Evolutionary conservation across 805 yeast species (phyloP).

Genomic region (Candida railenensis): DNA sequence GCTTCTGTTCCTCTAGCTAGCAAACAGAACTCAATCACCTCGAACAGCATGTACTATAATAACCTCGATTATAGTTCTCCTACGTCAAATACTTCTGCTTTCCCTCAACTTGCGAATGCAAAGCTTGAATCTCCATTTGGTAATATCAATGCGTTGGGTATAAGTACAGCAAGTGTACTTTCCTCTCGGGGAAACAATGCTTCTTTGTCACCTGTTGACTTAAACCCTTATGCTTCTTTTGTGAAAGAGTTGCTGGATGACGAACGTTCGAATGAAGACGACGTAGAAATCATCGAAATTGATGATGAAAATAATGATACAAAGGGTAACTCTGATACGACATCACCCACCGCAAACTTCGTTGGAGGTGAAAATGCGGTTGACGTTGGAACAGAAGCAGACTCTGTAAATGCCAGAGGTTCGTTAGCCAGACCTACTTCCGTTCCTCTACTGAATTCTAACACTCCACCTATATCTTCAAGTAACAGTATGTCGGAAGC

Average conservation of each 20-base stretch:
- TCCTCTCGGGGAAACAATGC: background rate
- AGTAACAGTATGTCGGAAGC: constrained; percentile 26
- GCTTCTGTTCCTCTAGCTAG: constrained; percentile 11
- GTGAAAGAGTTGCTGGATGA: background rate
- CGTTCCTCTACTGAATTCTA: background rate
- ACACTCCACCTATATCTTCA: background rate
- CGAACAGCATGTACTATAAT: constrained; percentile 13
- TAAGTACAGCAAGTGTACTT: background rate
- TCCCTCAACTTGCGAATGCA: constrained; percentile 6
- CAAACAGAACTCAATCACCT: constrained; percentile 5
- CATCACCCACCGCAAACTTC: background rate
- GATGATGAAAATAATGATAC: background rate
- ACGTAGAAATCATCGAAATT: background rate
- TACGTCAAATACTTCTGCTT: constrained; percentile 4
- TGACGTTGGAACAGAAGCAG: background rate
- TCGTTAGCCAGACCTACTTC: background rate
- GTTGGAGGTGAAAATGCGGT: background rate
- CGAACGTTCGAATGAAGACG: background rate
- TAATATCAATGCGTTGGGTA: background rate
- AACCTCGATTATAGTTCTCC: constrained; percentile 17
- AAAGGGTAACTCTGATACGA: background rate
- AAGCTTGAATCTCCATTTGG: constrained; percentile 16
- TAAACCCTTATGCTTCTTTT: background rate
- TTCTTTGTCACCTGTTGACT: background rate
- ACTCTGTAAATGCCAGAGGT: background rate